These are phyloP conservation scores for Trichoderma aggressivum DNA, from an alignment of 2,329 filamentous ascomycete species.

Conservation along the genomic window DNA sequence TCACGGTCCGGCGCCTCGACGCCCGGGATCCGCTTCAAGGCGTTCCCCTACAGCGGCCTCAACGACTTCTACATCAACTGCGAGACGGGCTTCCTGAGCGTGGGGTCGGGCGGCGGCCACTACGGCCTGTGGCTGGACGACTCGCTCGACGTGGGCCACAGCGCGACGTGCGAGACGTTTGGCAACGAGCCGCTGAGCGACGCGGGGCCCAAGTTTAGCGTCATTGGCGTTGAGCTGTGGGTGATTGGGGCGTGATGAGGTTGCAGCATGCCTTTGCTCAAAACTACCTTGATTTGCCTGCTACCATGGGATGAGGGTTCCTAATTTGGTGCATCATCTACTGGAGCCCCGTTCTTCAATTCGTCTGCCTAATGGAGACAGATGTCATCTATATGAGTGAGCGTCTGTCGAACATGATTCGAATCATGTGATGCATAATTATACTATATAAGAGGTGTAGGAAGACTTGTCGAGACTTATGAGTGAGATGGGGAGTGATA, in stretches of 20 bases:
- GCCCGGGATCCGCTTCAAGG: conserved; percentile 77
- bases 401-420: neutral
- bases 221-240: conserved; percentile 91
- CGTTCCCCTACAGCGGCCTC: conserved; percentile 90
- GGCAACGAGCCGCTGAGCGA: conserved; percentile 93
- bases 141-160: conserved; percentile 77
- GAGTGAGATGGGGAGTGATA: neutral
- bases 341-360: neutral
- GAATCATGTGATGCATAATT: neutral
- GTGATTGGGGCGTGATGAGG: conserved; percentile 61
- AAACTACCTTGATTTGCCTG: neutral
- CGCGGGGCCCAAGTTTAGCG: conserved; percentile 85
- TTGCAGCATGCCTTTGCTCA: neutral
- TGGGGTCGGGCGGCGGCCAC: conserved; percentile 84
- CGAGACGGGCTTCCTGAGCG: conserved; percentile 76
- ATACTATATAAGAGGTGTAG: neutral
- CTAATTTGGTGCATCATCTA: neutral
- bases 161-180: conserved; percentile 82
- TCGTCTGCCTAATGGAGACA: neutral
- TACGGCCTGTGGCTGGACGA: conserved; percentile 95
- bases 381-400: neutral
- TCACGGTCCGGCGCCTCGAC: conserved; percentile 26
- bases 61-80: conserved; percentile 98
- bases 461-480: neutral
- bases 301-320: neutral